Evolutionary conservation across 345 rosid species (phyloP), one percentile per base, ranked within the genome.

Genomic region (Crucihimalaya himalaica): DNA sequence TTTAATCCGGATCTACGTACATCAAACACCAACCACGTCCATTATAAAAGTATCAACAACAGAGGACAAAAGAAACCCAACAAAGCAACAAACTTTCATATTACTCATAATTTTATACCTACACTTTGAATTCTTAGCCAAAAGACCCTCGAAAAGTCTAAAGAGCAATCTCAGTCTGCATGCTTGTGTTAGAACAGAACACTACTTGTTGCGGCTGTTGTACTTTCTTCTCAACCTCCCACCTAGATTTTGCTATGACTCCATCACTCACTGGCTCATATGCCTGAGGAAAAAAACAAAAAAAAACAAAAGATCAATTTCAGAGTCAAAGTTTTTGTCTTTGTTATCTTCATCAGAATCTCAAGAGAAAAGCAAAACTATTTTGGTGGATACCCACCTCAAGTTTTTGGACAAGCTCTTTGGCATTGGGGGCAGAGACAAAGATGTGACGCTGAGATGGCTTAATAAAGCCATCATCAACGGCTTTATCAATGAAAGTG

Each of bases 401-500:
- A 82, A 94, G 96, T 65, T 88, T 94, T 73, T 91, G 91, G 27
- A 94, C 87, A 57, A 94, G 91, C 63, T 91, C 95, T 79, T 79
- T 89, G 73, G 95, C 97, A 75, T 85, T 87, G 71, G 96, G 86
- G 45, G 98, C 96, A n/a, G 94, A 86, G 84, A 94, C 92, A 84
- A 94, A 73, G 79, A 94, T 91, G 81, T 84, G 81, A 31, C 98
- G 87, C 71, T 92, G 95, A 43, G 89, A 89, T 18, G 98, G 96
- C 40, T 82, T 80, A 52, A 94, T 91, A 80, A 94, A 94, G 78
- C 98, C 98, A 80, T 94, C 97, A 72, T 89, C 97, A 70, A 93
- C 97, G 75, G 97, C 98, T 86, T 93, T 91, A 83, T 93, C 97
- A 37, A 93, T 86, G 87, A 88, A 84, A 25, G 88, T 86, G 58